Evolutionary conservation across 78 protist genomes (phyloP).

Genomic region (Creolimax fragrantissima): DNA sequence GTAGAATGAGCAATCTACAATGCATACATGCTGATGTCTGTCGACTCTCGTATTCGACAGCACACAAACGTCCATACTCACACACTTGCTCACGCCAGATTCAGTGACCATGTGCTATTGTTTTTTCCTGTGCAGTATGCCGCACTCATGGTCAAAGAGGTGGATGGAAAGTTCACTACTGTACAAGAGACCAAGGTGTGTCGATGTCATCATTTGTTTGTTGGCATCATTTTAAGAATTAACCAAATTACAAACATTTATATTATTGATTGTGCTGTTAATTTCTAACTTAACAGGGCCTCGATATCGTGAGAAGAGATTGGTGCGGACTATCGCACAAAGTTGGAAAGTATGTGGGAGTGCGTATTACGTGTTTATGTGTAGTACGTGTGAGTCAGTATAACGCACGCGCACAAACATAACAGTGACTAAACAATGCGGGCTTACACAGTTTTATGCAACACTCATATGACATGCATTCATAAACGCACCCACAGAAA

Average conservation of each 20-base stretch:
- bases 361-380: neutral
- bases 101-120: neutral
- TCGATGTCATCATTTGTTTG: too few species aligned
- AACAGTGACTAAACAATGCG: too few species aligned
- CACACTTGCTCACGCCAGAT: neutral
- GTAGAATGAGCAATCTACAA: too few species aligned
- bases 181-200: neutral
- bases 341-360: conserved; percentile 25
- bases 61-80: neutral
- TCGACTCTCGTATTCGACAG: neutral
- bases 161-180: neutral
- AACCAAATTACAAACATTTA: too few species aligned
- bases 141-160: conserved; percentile 52
- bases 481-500: neutral
- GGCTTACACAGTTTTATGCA: too few species aligned
- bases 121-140: conserved; percentile 82
- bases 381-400: neutral
- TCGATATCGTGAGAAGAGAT: conserved; percentile 96
- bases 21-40: too few species aligned
- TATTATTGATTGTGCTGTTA: too few species aligned
- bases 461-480: neutral
- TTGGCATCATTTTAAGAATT: too few species aligned
- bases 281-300: too few species aligned
- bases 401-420: too few species aligned
- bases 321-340: conserved; percentile 85